phyloP scores from a whole-genome alignment of 1,284 basidiomycete species.

The Puccinia polysora region DNA sequence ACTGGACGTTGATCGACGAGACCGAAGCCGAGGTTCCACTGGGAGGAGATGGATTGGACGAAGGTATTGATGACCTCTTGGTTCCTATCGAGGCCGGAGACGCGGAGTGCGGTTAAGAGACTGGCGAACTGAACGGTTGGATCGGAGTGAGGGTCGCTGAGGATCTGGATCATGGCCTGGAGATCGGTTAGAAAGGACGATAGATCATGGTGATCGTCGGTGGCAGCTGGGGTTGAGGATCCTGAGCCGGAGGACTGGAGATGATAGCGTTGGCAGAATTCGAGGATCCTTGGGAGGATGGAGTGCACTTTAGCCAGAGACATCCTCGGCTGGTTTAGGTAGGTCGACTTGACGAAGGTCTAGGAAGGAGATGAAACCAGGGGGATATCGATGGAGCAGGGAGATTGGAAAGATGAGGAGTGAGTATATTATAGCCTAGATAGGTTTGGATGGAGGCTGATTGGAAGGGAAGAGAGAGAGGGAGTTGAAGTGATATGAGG shows the following conservation, averaged over 20 bases:
- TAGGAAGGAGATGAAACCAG: too few species aligned
- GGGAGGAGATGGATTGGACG: constrained; percentile 8
- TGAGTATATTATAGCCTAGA: too few species aligned
- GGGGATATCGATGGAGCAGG: too few species aligned
- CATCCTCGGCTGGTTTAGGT: too few species aligned
- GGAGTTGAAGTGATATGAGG: too few species aligned
- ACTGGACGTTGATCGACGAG: constrained; percentile 2
- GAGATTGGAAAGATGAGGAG: too few species aligned
- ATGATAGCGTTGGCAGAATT: constrained; percentile 26
- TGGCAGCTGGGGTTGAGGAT: neutral
- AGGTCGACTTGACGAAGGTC: too few species aligned
- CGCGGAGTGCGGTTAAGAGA: constrained; percentile 48
- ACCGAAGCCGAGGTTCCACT: constrained; percentile 32
- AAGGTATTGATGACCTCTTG: constrained; percentile 22
- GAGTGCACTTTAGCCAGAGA: constrained; percentile 10
- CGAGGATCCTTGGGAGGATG: constrained; percentile 24
- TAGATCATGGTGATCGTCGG: neutral
- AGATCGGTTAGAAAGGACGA: constrained; percentile 11
- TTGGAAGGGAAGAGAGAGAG: too few species aligned
- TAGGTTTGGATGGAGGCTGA: too few species aligned
- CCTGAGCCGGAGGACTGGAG: neutral
- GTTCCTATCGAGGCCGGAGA: constrained; percentile 48
- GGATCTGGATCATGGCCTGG: neutral
- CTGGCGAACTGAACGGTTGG: constrained; percentile 48
- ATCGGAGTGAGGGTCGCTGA: constrained; percentile 3